phyloP scores from a whole-genome alignment of 139 green algal species.

The Coelastrella sp. region DNA sequence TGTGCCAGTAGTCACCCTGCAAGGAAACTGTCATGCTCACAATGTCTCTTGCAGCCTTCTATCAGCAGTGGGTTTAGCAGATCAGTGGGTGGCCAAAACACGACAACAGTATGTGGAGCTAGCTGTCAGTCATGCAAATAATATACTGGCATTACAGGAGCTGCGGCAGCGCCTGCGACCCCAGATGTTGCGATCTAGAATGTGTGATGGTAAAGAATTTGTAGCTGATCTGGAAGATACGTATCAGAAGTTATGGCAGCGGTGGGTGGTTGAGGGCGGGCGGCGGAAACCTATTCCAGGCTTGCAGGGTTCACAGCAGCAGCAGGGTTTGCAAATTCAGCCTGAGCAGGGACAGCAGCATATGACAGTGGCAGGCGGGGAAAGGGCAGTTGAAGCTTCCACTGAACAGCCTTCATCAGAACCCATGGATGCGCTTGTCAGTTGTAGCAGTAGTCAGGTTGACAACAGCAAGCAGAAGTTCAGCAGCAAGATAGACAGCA shows the following conservation, averaged over 20 bases:
- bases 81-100: slow-evolving; percentile 81
- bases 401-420: too few relatives aligned
- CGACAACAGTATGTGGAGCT: slow-evolving; percentile 88
- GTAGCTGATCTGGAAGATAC: slow-evolving; percentile 78
- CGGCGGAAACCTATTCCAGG: not conserved
- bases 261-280: slow-evolving; percentile 53
- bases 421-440: not conserved
- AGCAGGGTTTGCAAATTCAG: not conserved
- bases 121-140: slow-evolving; percentile 65
- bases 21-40: slow-evolving; percentile 91
- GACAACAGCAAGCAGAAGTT: slow-evolving; percentile 3
- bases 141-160: slow-evolving; percentile 67
- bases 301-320: not conserved
- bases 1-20: slow-evolving; percentile 91
- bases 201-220: slow-evolving; percentile 88
- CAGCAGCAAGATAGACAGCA: slow-evolving; percentile 12
- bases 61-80: slow-evolving; percentile 74
- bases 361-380: too few relatives aligned
- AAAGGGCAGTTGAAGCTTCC: too few relatives aligned
- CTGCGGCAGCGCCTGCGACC: slow-evolving; percentile 78
- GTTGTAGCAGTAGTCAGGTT: not conserved
- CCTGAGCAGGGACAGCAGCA: not conserved
- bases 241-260: slow-evolving; percentile 82
- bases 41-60: slow-evolving; percentile 95
- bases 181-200: slow-evolving; percentile 80